phyloP scores from a whole-genome alignment of 2,329 filamentous ascomycete genomes.

The Polytolypa hystricis region DNA sequence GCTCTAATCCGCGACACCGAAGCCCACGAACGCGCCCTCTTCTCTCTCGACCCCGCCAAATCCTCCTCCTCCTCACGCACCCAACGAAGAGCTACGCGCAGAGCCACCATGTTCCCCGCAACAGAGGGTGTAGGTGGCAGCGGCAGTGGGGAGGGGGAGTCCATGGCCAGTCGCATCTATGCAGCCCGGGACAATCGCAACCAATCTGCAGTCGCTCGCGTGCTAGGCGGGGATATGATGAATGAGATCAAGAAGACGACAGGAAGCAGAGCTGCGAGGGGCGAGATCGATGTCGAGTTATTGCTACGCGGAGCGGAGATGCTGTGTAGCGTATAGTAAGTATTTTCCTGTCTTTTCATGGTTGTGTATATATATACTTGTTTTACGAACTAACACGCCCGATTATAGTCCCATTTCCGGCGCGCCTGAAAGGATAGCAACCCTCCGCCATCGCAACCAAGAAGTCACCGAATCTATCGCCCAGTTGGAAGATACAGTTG shows the following conservation, averaged over 20 bases:
- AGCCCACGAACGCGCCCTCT: conserved; percentile 84
- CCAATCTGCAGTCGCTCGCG: conserved; percentile 76
- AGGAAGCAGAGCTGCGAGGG: conserved; percentile 42
- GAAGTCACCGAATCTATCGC: conserved; percentile 62
- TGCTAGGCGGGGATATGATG: conserved; percentile 78
- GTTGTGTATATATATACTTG: background rate
- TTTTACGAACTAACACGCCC: conserved; percentile 9
- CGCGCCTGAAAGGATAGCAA: conserved; percentile 62
- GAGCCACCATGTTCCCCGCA: conserved; percentile 39
- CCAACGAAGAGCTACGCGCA: conserved; percentile 36
- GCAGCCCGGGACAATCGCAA: conserved; percentile 50
- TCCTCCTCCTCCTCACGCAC: conserved; percentile 32
- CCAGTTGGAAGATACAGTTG: conserved; percentile 70
- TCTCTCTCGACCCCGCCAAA: conserved; percentile 69
- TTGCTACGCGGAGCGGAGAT: conserved; percentile 80
- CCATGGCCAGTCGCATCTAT: conserved; percentile 37
- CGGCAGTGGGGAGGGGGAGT: conserved; percentile 19
- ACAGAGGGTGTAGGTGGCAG: conserved; percentile 16
- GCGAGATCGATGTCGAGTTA: conserved; percentile 76
- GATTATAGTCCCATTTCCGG: conserved; percentile 62
- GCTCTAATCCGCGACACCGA: conserved; percentile 91
- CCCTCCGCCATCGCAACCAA: conserved; percentile 58
- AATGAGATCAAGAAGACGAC: conserved; percentile 58
- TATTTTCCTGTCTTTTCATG: conserved; percentile 10
- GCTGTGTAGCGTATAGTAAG: conserved; percentile 72